Base-by-base conservation (phyloP, 306 rosid species). In the Rubus parviflorus region DNA sequence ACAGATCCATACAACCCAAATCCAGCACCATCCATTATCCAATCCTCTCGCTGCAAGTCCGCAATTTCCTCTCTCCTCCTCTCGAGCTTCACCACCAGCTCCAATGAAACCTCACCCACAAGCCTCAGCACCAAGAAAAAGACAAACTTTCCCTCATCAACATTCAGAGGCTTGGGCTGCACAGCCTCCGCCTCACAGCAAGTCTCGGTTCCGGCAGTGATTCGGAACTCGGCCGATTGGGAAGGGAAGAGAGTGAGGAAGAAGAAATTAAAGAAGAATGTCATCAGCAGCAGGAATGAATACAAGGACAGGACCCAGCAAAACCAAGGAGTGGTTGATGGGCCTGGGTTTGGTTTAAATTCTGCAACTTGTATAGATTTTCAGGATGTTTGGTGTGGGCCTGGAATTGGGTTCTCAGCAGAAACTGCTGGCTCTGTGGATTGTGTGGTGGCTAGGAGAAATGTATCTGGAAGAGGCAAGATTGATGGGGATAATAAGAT, bases 381-480 rank as follows among this genome's bases (percentile, higher is more conserved):
- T 85, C 94, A 88, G 62, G 99, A 95, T 85, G 99, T 91, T 51
- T 92, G 97, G 96, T 95, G 99, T 80, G 97, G 97, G 19, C 98
- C 98, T 5, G 97, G 97, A 79, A 88, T 90, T 83, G 98, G 97
- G 61, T 90, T 94, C 58, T 86, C 92, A 4, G 70, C 89, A 3
- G 96, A 87, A 81, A 81, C 87, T 70, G 87, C 91, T 79, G 89
- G 85, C 17, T 88, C 98, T 46, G 89, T 88, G 46, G 99, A 95
- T 74, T 88, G 97, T 68, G 96, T 85, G 37, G 99, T 89, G 79
- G 87, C 90, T 0, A 84, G 99, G 80, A 86, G 82, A 51, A 84
- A 92, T 86, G 88, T 73, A 30, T 74, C 93, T 74, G 83, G 88
- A 6, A 89, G 97, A 81, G 91, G 91, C 30, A 95, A 85, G 85